phyloP scores from a whole-genome alignment of 2,329 filamentous ascomycete genomes.

The Magnaporthiopsis poae region DNA sequence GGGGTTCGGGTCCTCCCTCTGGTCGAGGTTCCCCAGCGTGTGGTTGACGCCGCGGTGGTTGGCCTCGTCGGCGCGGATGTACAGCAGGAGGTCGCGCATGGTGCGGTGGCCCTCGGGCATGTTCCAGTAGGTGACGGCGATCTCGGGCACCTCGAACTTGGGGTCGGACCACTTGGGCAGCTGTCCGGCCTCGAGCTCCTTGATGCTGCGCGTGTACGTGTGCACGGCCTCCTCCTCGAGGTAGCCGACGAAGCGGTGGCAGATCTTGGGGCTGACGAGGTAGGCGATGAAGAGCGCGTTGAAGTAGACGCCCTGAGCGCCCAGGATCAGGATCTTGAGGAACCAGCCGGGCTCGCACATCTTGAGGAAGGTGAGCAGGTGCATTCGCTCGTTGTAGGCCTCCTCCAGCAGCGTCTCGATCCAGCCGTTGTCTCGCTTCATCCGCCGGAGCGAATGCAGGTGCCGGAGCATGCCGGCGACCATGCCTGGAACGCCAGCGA shows the following conservation, averaged over 20 bases:
- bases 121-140: conserved; percentile 85
- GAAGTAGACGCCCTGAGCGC: conserved; percentile 92
- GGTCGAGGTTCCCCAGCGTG: conserved; percentile 78
- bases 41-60: conserved; percentile 93
- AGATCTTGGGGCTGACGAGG: conserved; percentile 74
- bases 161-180: conserved; percentile 68
- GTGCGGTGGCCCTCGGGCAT: conserved; percentile 76
- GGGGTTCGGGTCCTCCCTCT: conserved; percentile 80
- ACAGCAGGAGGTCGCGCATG: conserved; percentile 79
- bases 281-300: conserved; percentile 87
- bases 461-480: conserved; percentile 91
- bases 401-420: conserved; percentile 88
- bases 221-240: conserved; percentile 94
- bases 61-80: conserved; percentile 74
- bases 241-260: conserved; percentile 92
- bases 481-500: conserved; percentile 94
- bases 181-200: conserved; percentile 75
- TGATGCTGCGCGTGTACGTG: conserved; percentile 83
- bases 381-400: conserved; percentile 89
- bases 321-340: conserved; percentile 81
- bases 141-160: conserved; percentile 69
- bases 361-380: conserved; percentile 74
- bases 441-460: conserved; percentile 68
- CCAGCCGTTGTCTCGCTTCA: conserved; percentile 93
- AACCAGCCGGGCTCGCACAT: conserved; percentile 73